Conservation (phyloP, 352 stramenopile species). For the Pythium sp. region DNA sequence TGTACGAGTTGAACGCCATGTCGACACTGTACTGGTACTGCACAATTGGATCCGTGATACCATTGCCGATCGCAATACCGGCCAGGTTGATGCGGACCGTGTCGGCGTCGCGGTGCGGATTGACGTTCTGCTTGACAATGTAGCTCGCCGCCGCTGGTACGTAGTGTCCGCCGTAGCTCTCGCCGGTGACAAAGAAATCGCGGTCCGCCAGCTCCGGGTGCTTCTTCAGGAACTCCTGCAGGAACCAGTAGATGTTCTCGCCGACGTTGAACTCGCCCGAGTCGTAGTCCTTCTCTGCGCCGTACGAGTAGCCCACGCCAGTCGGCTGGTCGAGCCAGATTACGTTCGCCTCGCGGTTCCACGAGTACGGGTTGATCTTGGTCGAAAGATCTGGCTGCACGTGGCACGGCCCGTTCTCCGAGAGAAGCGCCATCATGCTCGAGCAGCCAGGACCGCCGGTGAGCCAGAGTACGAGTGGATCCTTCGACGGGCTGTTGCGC, state of each 20-base stretch:
- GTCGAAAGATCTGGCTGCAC: conserved; percentile 27
- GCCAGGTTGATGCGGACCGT: conserved; percentile 35
- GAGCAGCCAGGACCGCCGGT: conserved; percentile 42
- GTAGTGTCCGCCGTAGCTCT: conserved; percentile 45
- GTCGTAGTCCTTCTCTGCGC: conserved; percentile 24
- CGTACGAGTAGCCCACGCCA: conserved; percentile 32
- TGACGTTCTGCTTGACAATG: conserved; percentile 23
- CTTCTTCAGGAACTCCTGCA: conserved; percentile 34
- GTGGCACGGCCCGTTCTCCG: conserved; percentile 41
- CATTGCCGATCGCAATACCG: conserved; percentile 59
- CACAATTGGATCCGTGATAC: conserved; percentile 75
- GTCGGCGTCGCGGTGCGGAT: conserved; percentile 7
- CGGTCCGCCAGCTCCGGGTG: conserved; percentile 35
- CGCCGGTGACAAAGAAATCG: conserved; percentile 38
- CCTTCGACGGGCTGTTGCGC: conserved; percentile 19
- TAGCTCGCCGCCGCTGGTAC: conserved; percentile 32
- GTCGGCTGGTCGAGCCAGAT: conserved; percentile 33
- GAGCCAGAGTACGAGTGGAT: conserved; percentile 52
- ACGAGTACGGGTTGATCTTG: conserved; percentile 35
- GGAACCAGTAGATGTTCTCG: conserved; percentile 45
- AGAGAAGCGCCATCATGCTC: conserved; percentile 32
- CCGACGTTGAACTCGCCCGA: conserved; percentile 30
- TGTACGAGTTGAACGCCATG: conserved; percentile 75
- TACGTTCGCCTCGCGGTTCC: conserved; percentile 39
- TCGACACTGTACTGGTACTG: conserved; percentile 69